Conservation (phyloP, 2,329 filamentous ascomycete genomes). For the Kalaharituber pfeilii region DNA sequence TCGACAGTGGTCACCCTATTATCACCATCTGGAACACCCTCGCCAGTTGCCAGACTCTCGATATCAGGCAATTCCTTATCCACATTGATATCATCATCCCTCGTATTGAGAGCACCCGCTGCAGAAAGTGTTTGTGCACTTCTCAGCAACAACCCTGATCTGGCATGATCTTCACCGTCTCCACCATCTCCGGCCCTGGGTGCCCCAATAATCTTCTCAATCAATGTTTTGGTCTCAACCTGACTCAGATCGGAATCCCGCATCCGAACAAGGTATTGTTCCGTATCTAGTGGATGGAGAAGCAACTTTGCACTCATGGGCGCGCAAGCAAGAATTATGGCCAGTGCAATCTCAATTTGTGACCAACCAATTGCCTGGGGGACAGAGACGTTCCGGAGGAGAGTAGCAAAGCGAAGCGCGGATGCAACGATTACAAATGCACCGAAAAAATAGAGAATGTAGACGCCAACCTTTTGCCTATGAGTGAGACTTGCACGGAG, state of each 20-base stretch:
- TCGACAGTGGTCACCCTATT: neutral
- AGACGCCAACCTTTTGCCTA: conserved; percentile 15
- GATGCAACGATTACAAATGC: conserved; percentile 22
- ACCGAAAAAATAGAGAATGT: conserved; percentile 18
- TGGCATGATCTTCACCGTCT: conserved; percentile 10
- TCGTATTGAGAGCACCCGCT: no score
- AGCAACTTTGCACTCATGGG: conserved; percentile 22
- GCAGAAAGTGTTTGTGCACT: no score
- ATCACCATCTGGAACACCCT: neutral
- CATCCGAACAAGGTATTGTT: conserved; percentile 4
- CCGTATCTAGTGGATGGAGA: conserved; percentile 16
- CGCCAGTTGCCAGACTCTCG: conserved; percentile 2
- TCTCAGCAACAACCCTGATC: no score
- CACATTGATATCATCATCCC: conserved; percentile 5
- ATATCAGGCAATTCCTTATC: conserved; percentile 1
- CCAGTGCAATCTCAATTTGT: conserved; percentile 21
- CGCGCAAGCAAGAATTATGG: conserved; percentile 19
- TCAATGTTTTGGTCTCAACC: conserved; percentile 3
- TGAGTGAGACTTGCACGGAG: conserved; percentile 19
- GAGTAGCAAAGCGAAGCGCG: conserved; percentile 24
- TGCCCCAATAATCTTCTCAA: neutral
- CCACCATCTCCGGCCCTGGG: neutral
- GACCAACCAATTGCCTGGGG: conserved; percentile 23
- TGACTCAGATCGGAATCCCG: conserved; percentile 9
- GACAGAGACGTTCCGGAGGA: conserved; percentile 23